These are phyloP conservation scores for Leishmania guyanensis DNA, from an alignment of 208 protist species.

Conservation along the genomic window DNA sequence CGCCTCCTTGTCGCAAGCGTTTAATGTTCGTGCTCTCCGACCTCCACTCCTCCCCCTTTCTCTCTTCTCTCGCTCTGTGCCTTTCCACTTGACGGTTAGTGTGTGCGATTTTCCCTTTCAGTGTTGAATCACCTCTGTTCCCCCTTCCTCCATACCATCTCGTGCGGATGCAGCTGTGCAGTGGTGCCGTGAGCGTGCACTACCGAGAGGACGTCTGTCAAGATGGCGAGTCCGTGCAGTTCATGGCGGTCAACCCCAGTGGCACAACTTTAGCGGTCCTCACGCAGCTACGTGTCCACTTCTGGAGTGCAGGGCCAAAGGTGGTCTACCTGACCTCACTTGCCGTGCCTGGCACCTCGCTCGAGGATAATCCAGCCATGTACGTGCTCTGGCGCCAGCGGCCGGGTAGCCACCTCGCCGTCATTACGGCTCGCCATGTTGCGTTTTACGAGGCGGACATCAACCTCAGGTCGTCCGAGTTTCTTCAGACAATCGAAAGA, in stretches of 20 bases:
- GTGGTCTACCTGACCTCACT: conserved; percentile 49
- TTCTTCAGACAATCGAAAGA: conserved; percentile 11
- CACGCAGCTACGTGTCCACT: conserved; percentile 57
- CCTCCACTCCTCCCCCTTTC: neutral
- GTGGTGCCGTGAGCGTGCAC: conserved; percentile 27
- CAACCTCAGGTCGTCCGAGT: conserved; percentile 12
- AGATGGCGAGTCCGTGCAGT: conserved; percentile 44
- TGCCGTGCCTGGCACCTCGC: conserved; percentile 35
- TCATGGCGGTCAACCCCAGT: conserved; percentile 37
- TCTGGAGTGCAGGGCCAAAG: conserved; percentile 48
- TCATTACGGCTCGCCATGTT: conserved; percentile 53
- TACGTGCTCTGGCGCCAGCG: conserved; percentile 67
- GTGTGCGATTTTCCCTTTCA: neutral
- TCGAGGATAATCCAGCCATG: conserved; percentile 51
- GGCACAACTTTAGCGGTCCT: conserved; percentile 51
- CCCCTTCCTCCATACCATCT: neutral
- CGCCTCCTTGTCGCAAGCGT: neutral
- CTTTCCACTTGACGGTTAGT: neutral
- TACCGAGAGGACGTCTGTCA: conserved; percentile 19
- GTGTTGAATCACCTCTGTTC: neutral
- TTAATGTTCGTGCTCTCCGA: neutral
- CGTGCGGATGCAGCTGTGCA: conserved; percentile 28
- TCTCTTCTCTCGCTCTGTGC: neutral
- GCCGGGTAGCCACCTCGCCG: conserved; percentile 45
- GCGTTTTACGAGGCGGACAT: conserved; percentile 56